Conservation (phyloP, 106 monocot species). For the Dendrobium nobile region DNA sequence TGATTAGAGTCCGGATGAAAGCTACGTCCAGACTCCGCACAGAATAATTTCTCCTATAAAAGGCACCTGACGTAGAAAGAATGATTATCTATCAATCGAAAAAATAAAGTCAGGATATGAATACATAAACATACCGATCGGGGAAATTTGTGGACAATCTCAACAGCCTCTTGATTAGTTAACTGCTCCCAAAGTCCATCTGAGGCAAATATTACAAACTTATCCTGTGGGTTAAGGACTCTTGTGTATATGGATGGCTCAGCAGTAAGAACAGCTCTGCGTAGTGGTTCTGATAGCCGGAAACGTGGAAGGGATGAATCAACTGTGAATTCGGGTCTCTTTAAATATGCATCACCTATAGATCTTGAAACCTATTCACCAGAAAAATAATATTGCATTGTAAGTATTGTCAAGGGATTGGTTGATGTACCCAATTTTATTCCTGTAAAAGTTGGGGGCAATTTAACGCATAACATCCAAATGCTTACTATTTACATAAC, state of each 20-base stretch:
- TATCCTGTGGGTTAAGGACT: constrained; percentile 56
- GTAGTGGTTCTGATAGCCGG: constrained; percentile 57
- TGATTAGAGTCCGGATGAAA: too few relatives aligned
- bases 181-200: constrained; percentile 94
- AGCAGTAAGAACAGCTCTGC: constrained; percentile 46
- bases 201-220: constrained; percentile 78
- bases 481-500: too few relatives aligned
- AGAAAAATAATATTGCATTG: background rate
- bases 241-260: constrained; percentile 58
- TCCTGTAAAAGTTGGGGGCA: too few relatives aligned
- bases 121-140: constrained; percentile 47
- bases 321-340: constrained; percentile 48
- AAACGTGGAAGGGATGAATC: constrained; percentile 52
- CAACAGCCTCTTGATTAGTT: constrained; percentile 72
- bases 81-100: background rate
- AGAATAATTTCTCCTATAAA: too few relatives aligned
- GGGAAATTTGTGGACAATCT: constrained; percentile 63
- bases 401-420: background rate
- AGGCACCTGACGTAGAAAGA: background rate
- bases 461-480: too few relatives aligned
- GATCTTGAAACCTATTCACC: constrained; percentile 65
- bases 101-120: background rate
- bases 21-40: too few relatives aligned
- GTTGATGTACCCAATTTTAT: too few relatives aligned
- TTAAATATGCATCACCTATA: constrained; percentile 85